Evolutionary conservation across 139 green algal species (phyloP).

Genomic region (Chlorella sp.): DNA sequence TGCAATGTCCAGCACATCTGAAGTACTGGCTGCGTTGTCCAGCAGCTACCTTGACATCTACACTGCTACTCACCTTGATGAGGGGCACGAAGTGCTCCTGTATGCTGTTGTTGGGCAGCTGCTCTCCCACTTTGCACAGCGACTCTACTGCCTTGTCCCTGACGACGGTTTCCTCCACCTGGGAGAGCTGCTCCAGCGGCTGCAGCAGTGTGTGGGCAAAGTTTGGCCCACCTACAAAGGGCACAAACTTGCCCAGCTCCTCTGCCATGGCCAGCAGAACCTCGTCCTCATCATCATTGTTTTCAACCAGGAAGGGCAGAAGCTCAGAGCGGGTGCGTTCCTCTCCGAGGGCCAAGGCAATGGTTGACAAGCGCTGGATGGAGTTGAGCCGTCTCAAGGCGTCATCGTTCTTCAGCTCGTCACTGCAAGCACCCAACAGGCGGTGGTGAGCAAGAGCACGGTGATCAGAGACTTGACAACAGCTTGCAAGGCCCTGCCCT

Average conservation of each 20-base stretch:
- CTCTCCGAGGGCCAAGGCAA: conserved; percentile 91
- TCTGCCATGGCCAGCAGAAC: conserved; percentile 94
- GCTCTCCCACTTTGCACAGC: conserved; percentile 66
- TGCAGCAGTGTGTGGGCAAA: conserved; percentile 77
- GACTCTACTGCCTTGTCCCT: conserved; percentile 89
- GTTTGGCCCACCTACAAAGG: conserved; percentile 81
- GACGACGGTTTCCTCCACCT: conserved; percentile 98
- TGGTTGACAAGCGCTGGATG: conserved; percentile 85
- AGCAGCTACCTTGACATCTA: no score
- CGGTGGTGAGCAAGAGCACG: no score
- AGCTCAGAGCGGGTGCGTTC: conserved; percentile 91
- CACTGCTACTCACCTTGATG: background rate
- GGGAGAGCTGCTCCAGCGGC: conserved; percentile 86
- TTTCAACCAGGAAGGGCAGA: conserved; percentile 94
- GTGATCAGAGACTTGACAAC: no score
- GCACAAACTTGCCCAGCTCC: conserved; percentile 93
- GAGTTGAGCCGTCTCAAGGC: conserved; percentile 85
- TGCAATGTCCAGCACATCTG: no score
- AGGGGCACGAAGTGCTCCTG: conserved; percentile 77
- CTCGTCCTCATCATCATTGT: conserved; percentile 96
- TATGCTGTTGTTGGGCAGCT: conserved; percentile 63
- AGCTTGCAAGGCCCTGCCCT: no score
- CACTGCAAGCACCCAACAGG: conserved; percentile 49
- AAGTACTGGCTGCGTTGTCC: no score
- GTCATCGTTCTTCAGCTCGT: conserved; percentile 93